Percentiles rank a stretch among this genome's conserved stretches.
Conservation (phyloP, 176 grass and related monocot genomes). For the Areca catechu region DNA sequence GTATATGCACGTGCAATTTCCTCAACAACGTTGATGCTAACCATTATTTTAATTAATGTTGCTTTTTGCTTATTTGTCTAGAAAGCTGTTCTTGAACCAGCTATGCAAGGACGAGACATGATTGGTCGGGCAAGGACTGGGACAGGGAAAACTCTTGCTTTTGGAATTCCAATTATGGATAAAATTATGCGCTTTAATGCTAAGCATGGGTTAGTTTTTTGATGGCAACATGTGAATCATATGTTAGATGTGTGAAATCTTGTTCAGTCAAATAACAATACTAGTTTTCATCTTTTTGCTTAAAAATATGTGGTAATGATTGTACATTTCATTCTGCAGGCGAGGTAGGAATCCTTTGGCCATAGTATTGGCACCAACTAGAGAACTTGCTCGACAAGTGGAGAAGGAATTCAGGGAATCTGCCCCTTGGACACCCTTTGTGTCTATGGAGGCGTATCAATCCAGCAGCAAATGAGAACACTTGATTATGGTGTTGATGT, state of each 20-base stretch:
- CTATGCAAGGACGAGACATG: constrained; percentile 96
- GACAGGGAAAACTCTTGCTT: constrained; percentile 93
- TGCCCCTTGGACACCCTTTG: constrained; percentile 66
- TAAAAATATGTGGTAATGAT: too few relatives aligned
- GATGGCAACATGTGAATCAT: too few relatives aligned
- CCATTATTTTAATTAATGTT: background rate
- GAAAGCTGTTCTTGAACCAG: constrained; percentile 90
- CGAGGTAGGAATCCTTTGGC: constrained; percentile 71
- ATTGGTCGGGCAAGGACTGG: constrained; percentile 88
- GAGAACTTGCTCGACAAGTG: constrained; percentile 91
- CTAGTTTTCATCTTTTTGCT: too few relatives aligned
- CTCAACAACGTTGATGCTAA: background rate
- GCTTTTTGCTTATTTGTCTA: constrained; percentile 27
- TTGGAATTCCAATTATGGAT: constrained; percentile 96
- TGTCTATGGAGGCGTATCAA: constrained; percentile 85
- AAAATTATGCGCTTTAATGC: constrained; percentile 68
- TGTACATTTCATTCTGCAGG: constrained; percentile 25
- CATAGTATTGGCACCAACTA: constrained; percentile 76
- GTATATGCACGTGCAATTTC: too few relatives aligned
- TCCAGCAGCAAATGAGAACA: constrained; percentile 77
- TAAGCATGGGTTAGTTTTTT: constrained; percentile 67
- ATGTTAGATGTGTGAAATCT: too few relatives aligned
- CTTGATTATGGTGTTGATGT: constrained; percentile 87
- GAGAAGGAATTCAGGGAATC: constrained; percentile 97
- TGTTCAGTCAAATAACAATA: too few relatives aligned